Base-by-base conservation (phyloP, 2,329 filamentous ascomycete species). In the Calonectria naviculata region DNA sequence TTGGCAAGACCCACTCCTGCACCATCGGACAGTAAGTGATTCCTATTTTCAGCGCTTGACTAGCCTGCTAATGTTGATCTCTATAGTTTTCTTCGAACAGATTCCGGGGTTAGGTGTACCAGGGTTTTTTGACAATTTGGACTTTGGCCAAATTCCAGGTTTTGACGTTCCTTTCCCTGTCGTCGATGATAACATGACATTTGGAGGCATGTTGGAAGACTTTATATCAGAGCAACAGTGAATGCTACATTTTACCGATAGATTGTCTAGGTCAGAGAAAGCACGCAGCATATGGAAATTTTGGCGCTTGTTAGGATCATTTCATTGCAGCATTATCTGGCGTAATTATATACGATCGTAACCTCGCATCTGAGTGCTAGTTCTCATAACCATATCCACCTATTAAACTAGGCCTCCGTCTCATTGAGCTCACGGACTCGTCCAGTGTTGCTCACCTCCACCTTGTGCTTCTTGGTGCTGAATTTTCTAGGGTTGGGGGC, bases 401-500 rank as follows among this genome's bases (percentile, higher is more conserved):
- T 24, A 21, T 5, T 7, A 5, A 42, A 42, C 38, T 61, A 61
- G 36, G 5, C 38, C 2, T 42, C 7, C 21, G 24, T n/a, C 10
- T 61, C 56, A n/a, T 44, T 31, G 1, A 44, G 24, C 9, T 61
- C 24, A 12, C 68, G 7, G 26, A 72, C 73, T 9, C 68, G 60
- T 36, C 61, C 71, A 2, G 46, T 69, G n/a, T 71, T 70, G 26
- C 76, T 71, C 12, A 78, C 74, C 17, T 75, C 66, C 7, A 80
- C 71, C 42, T 74, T 79, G 1, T 74, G 75, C 65, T 76, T 78
- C 71, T 75, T 78, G 1, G 75, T 77, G 44, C 78, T 79, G 64
- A 75, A 76, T 49, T 80, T 79, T 34, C 77, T 68, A 1, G 78
- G 79, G 71, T 79, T 78, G 28, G 71, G 71, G 1, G 79, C 78